Conservation (phyloP, 345 rosid genomes). For the Eucalyptus marginata region DNA sequence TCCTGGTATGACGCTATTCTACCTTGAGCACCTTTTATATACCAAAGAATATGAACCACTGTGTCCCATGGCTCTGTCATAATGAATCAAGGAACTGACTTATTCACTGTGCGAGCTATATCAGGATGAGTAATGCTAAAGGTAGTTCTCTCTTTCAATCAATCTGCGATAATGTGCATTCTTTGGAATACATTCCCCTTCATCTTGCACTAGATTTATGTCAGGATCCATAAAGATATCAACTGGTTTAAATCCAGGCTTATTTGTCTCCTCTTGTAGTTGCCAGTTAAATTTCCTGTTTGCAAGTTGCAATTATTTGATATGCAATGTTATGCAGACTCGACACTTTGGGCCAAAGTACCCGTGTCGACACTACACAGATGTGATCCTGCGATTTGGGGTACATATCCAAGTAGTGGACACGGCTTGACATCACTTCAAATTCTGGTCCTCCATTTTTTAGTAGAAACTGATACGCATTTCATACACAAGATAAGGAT, state of each 20-base stretch:
- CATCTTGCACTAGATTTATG: background rate
- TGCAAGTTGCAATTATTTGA: background rate
- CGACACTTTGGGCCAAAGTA: background rate
- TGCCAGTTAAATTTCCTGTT: background rate
- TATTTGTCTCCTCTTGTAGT: background rate
- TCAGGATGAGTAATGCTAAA: background rate
- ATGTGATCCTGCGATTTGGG: background rate
- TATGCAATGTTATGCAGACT: background rate
- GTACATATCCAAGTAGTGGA: background rate
- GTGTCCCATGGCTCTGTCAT: background rate
- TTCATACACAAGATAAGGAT: background rate
- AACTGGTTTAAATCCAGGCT: background rate
- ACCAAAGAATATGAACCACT: background rate
- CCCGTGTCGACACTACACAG: background rate
- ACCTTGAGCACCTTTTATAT: background rate
- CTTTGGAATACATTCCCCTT: background rate
- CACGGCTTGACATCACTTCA: background rate
- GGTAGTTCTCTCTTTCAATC: background rate
- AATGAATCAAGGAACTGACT: background rate
- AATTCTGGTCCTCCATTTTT: background rate
- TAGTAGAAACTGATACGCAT: background rate
- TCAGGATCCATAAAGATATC: background rate
- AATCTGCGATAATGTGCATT: background rate
- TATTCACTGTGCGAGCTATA: background rate
- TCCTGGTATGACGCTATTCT: background rate